Percentiles rank a stretch among this genome's conserved stretches.
Conservation (phyloP, 495 filamentous ascomycete genomes). For the Cladorrhinum samala region DNA sequence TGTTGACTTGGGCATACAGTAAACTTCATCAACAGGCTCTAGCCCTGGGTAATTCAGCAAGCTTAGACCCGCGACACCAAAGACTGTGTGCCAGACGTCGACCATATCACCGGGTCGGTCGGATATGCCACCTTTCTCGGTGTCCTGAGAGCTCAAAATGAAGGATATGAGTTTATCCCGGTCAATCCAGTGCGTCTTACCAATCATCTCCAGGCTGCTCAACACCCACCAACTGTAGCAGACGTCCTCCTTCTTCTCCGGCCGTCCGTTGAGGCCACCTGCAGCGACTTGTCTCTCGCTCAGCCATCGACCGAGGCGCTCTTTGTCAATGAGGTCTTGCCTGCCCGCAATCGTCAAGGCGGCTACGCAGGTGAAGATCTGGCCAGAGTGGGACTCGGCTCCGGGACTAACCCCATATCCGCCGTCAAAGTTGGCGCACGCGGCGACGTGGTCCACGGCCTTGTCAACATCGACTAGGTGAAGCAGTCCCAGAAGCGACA, state of each 20-base stretch:
- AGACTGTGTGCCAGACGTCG: constrained; percentile 93
- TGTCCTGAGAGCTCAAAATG: constrained; percentile 83
- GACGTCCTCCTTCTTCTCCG: constrained; percentile 93
- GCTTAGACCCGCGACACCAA: constrained; percentile 84
- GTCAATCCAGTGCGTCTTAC: constrained; percentile 86
- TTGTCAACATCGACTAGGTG: constrained; percentile 67
- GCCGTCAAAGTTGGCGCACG: constrained; percentile 87
- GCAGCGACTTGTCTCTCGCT: constrained; percentile 83
- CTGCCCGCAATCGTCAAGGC: constrained; percentile 76
- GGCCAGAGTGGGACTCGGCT: constrained; percentile 86
- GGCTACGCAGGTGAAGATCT: constrained; percentile 92
- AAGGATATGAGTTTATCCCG: constrained; percentile 66
- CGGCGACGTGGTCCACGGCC: constrained; percentile 68
- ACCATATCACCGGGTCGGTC: constrained; percentile 92
- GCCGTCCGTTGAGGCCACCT: constrained; percentile 87
- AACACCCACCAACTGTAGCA: constrained; percentile 99
- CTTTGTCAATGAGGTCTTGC: constrained; percentile 75
- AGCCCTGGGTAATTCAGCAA: constrained; percentile 70
- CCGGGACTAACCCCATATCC: constrained; percentile 85
- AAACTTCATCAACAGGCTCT: constrained; percentile 76
- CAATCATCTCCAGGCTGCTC: constrained; percentile 84
- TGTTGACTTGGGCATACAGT: constrained; percentile 73
- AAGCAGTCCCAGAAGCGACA: constrained; percentile 72
- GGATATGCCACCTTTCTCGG: constrained; percentile 75
- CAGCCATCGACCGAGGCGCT: constrained; percentile 80